Evolutionary conservation across 306 rosid species (phyloP).

Genomic region (Vachellia collinsii): DNA sequence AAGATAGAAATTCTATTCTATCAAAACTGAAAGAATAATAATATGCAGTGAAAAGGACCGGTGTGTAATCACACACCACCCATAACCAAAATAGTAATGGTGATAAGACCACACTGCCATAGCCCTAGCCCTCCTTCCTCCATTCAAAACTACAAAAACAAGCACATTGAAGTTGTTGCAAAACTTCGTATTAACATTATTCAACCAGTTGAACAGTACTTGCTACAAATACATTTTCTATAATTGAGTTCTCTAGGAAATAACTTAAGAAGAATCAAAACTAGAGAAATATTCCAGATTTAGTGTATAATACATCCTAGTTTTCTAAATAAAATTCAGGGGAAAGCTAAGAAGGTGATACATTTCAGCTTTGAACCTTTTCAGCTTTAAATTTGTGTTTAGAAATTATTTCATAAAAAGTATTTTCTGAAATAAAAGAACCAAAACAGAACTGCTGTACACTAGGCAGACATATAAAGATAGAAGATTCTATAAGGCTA

Average conservation of each 20-base stretch:
- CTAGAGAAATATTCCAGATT: neutral
- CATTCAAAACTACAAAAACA: neutral
- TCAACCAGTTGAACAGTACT: neutral
- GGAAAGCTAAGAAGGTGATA: neutral
- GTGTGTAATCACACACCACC: neutral
- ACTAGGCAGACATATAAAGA: constrained; percentile 22
- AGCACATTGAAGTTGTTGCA: neutral
- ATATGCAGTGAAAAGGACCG: neutral
- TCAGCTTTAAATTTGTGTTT: neutral
- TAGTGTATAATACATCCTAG: neutral
- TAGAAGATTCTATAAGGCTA: neutral
- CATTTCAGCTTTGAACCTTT: neutral
- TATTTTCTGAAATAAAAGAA: neutral
- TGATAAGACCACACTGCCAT: neutral
- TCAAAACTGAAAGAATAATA: neutral
- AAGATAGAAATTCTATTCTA: neutral
- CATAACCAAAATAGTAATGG: constrained; percentile 1
- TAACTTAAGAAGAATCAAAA: neutral
- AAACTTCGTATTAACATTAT: neutral
- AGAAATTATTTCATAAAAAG: neutral
- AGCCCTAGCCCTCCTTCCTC: neutral
- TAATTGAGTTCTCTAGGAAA: neutral
- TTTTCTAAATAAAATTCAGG: neutral
- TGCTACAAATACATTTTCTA: neutral
- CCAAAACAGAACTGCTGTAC: neutral